These are phyloP conservation scores for Ceratobasidium sp. DNA, from an alignment of 1,284 basidiomycete species.

Conservation along the genomic window DNA sequence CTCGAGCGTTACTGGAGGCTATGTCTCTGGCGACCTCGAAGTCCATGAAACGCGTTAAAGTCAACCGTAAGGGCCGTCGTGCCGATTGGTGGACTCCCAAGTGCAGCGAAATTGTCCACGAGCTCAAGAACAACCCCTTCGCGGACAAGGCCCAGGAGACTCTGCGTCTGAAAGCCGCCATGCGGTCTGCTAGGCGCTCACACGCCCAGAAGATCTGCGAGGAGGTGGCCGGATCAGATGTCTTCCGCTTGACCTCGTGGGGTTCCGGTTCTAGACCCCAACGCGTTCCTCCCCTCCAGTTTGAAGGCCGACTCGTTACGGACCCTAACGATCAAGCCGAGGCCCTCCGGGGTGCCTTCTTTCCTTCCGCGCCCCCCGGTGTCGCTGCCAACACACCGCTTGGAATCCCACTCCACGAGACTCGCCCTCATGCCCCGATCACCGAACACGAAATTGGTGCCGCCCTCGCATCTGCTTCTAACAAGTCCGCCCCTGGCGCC, in stretches of 20 bases:
- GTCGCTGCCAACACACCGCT: slow-evolving; percentile 7
- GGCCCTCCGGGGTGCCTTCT: slow-evolving; percentile 32
- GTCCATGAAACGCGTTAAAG: background rate
- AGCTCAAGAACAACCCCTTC: background rate
- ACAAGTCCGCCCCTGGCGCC: slow-evolving; percentile 48
- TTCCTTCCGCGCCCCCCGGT: slow-evolving; percentile 34
- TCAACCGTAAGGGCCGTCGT: background rate
- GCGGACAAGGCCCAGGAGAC: background rate
- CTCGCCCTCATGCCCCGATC: slow-evolving; percentile 34
- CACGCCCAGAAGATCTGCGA: slow-evolving; percentile 1
- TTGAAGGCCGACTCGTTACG: background rate
- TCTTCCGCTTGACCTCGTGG: background rate
- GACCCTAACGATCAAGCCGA: slow-evolving; percentile 41
- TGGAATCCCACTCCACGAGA: background rate
- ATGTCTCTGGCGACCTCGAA: background rate
- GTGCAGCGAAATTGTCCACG: background rate
- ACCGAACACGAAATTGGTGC: slow-evolving; percentile 43
- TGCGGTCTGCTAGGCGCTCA: background rate
- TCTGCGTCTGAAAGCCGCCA: background rate
- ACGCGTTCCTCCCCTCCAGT: slow-evolving; percentile 38
- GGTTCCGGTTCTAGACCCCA: slow-evolving; percentile 23
- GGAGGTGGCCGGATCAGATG: background rate
- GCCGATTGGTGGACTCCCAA: slow-evolving; percentile 11
- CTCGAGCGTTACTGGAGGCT: background rate
- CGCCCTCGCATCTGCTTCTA: slow-evolving; percentile 42